Evolutionary conservation across 106 monocot species (phyloP).

Genomic region (Dendrobium chrysotoxum): DNA sequence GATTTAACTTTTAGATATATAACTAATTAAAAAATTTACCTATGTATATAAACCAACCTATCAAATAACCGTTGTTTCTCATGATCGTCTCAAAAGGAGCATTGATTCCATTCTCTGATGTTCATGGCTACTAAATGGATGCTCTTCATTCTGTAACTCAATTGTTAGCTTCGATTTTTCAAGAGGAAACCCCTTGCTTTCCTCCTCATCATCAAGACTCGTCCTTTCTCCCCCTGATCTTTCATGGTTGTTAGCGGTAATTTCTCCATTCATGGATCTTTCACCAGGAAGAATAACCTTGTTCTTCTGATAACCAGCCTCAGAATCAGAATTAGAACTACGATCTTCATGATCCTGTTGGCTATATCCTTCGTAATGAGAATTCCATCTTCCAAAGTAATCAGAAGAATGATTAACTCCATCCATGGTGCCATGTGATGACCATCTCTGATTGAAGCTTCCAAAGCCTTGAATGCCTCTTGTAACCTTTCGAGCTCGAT

Average conservation of each 20-base stretch:
- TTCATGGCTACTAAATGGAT: constrained; percentile 19
- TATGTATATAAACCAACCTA: too few relatives aligned
- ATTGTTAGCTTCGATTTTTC: constrained; percentile 17
- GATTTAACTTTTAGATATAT: too few relatives aligned
- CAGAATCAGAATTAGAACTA: constrained; percentile 1
- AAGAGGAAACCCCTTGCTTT: neutral
- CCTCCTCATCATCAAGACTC: too few relatives aligned
- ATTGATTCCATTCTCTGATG: constrained; percentile 19
- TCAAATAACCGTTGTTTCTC: neutral
- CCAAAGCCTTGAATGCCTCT: constrained; percentile 74
- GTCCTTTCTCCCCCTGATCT: neutral
- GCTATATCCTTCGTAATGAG: constrained; percentile 23
- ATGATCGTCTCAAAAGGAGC: constrained; percentile 16
- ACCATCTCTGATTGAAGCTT: constrained; percentile 36
- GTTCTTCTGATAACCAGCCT: neutral
- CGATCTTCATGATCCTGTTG: constrained; percentile 2
- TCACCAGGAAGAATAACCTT: neutral
- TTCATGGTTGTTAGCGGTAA: neutral
- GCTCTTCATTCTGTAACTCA: constrained; percentile 15
- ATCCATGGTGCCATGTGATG: neutral
- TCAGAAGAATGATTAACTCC: neutral
- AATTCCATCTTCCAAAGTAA: constrained; percentile 27
- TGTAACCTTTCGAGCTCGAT: constrained; percentile 45
- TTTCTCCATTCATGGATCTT: neutral
- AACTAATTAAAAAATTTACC: too few relatives aligned